Conservation (phyloP, 2,329 filamentous ascomycete genomes). For the Diaporthe sp. region DNA sequence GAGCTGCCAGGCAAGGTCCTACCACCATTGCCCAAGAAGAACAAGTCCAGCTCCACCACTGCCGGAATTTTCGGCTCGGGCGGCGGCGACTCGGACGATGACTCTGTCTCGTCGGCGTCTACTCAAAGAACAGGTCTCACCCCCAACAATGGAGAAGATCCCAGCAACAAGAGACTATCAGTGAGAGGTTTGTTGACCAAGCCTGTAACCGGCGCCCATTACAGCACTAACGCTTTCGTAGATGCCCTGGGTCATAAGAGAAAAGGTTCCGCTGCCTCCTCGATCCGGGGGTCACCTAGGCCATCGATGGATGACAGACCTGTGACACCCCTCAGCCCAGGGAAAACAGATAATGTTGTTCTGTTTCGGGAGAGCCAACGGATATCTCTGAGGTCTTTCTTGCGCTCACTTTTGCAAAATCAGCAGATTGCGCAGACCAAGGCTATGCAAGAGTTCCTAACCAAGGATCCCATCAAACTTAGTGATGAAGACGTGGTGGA, state of each 20-base stretch:
- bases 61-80: constrained; percentile 49
- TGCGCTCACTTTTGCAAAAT: constrained; percentile 89
- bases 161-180: constrained; percentile 54
- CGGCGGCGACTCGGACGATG: constrained; percentile 79
- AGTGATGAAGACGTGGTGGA: constrained; percentile 89
- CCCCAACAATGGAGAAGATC: constrained; percentile 46
- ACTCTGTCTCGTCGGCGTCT: constrained; percentile 85
- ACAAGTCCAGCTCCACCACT: constrained; percentile 82
- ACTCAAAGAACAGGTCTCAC: constrained; percentile 66
- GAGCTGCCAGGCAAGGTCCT: constrained; percentile 94
- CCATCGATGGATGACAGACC: constrained; percentile 59
- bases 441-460: constrained; percentile 88
- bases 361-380: constrained; percentile 91
- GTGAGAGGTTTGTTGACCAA: constrained; percentile 54
- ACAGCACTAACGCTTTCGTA: constrained; percentile 6
- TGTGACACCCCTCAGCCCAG: constrained; percentile 48
- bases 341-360: constrained; percentile 56
- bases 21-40: constrained; percentile 90
- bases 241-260: constrained; percentile 51
- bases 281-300: constrained; percentile 55
- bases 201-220: constrained; percentile 1
- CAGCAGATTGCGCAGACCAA: constrained; percentile 85
- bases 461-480: constrained; percentile 76
- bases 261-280: constrained; percentile 53
- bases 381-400: constrained; percentile 89